phyloP scores from a whole-genome alignment of 2,329 filamentous ascomycete species.

The Hypoxylon sp. region DNA sequence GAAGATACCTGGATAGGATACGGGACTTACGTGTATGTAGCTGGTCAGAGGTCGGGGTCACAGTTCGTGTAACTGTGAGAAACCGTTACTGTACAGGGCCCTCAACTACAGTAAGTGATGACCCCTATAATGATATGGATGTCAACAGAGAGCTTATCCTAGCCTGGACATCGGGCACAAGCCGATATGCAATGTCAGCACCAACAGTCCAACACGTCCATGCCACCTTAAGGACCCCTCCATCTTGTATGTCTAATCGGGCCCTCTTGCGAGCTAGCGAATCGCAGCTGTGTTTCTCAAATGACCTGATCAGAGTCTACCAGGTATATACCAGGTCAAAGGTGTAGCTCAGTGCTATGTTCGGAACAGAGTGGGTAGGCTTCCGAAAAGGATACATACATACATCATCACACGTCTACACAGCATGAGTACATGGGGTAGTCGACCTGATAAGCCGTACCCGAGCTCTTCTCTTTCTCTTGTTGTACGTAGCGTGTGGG shows the following conservation, averaged over 20 bases:
- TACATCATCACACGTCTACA: no score
- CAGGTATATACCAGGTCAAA: not conserved
- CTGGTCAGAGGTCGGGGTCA: no score
- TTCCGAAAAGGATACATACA: not conserved
- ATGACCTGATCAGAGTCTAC: conserved; percentile 20
- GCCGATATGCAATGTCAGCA: conserved; percentile 35
- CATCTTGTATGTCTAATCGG: conserved; percentile 32
- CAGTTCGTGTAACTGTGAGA: no score
- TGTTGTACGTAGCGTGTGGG: no score
- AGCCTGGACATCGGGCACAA: conserved; percentile 23
- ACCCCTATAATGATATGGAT: conserved; percentile 22
- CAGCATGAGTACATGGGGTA: no score
- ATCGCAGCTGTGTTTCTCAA: conserved; percentile 4
- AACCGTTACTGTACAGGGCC: conserved; percentile 40
- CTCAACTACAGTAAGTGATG: conserved; percentile 16
- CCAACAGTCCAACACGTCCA: conserved; percentile 22
- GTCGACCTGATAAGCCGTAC: not conserved
- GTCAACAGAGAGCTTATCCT: conserved; percentile 10
- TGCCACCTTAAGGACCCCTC: conserved; percentile 24
- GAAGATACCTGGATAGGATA: no score
- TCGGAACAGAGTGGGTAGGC: conserved; percentile 1
- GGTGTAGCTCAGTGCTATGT: conserved; percentile 13
- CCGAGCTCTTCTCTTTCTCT: not conserved
- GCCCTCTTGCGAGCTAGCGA: conserved; percentile 13
- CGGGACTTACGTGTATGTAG: no score